Evolutionary conservation across 441 rosid species (phyloP).

Genomic region (Erysimum cheiri): DNA sequence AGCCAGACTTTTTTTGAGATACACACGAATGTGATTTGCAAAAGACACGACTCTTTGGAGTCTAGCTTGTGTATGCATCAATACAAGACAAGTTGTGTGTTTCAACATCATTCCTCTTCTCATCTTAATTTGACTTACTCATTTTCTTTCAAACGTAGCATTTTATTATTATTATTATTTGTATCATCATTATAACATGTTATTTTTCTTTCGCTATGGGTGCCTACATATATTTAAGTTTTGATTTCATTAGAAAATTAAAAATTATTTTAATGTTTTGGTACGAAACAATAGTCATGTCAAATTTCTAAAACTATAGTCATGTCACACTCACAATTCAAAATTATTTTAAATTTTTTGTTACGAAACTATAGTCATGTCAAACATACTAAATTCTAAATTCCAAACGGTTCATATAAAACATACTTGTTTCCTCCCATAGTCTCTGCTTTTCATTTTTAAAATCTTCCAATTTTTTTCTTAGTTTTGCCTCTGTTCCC

Average conservation of each 20-base stretch:
- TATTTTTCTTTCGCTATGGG: background rate
- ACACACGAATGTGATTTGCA: conserved; percentile 40
- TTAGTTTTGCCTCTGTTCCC: background rate
- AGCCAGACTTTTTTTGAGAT: conserved; percentile 12
- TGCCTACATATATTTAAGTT: background rate
- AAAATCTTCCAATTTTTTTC: background rate
- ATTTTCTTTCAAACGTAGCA: conserved; percentile 6
- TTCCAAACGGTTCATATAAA: background rate
- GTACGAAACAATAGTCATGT: background rate
- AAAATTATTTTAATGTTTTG: background rate
- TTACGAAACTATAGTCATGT: background rate
- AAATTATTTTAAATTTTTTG: background rate
- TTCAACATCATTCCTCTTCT: conserved; percentile 19
- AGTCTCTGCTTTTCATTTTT: background rate
- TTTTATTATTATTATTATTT: background rate
- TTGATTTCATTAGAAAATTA: background rate
- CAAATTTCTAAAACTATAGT: background rate
- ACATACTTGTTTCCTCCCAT: background rate
- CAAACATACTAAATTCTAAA: background rate
- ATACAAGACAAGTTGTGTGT: conserved; percentile 33
- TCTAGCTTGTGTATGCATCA: conserved; percentile 36
- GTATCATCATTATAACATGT: background rate
- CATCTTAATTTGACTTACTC: conserved; percentile 9
- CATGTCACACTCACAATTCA: background rate
- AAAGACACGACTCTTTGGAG: conserved; percentile 44